Base-by-base conservation (phyloP, 2,329 filamentous ascomycete genomes). In the Lasiodiplodia gonubiensis region DNA sequence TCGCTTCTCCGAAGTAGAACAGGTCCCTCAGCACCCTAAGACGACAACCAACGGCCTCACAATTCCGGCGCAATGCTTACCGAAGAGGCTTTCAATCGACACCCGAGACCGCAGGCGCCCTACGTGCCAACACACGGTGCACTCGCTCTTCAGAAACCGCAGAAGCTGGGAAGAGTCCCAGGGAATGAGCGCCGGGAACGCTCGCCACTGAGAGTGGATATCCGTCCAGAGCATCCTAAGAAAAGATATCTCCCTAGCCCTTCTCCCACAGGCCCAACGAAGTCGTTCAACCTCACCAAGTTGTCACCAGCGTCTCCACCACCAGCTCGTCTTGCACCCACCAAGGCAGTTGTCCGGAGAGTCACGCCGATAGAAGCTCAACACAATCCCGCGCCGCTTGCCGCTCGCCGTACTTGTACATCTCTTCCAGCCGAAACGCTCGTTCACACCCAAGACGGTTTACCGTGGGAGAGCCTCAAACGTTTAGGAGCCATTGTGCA, bases 1-100 rank as follows among this genome's bases (percentile, higher is more conserved):
- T n/a, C n/a, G n/a, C n/a, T n/a, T n/a, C n/a, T n/a, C n/a, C n/a
- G n/a, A n/a, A n/a, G n/a, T n/a, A n/a, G n/a, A n/a, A n/a, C n/a
- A n/a, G 42, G 7, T 18, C 5, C 42, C 14, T 4, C 5, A 48
- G 7, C 7, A 30, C 55, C 30, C 11, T 16, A 21, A 35, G 8
- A 3, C 53, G 5, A 6, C 53, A 21, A n/a, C 21, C 8, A 57
- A 23, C 7, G 30, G 18, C 4, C 4, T 14, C 18, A 57, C 16
- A 25, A 23, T 10, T 7, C 30, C 8, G 16, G n/a, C 55, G 30
- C 55, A n/a, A 60, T 60, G 55, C 23, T 53, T 16, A 27, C 51
- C 51, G 55, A 60, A 39, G 55, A 48, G 16, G 55, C 39, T 6
- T 60, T 60, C 55, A 60, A 39, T 16, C 55, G 55, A n/a, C 55